Evolutionary conservation across 352 stramenopile species (phyloP).

Genomic region (Phytophthora sojae): DNA sequence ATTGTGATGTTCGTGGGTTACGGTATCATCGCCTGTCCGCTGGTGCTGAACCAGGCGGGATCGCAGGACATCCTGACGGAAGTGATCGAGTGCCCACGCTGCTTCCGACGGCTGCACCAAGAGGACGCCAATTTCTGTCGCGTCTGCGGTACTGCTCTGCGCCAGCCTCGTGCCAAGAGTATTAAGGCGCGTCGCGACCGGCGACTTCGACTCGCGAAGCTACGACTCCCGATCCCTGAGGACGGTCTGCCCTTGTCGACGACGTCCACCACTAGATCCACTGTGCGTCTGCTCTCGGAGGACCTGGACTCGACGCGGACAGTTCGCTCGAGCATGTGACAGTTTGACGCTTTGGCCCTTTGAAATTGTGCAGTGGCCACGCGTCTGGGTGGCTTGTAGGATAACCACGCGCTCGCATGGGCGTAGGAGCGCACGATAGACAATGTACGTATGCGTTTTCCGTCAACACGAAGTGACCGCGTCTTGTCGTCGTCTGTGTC

Average conservation of each 20-base stretch:
- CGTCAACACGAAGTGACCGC: not conserved
- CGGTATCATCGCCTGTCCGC: slow-evolving; percentile 84
- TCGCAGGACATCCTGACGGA: slow-evolving; percentile 63
- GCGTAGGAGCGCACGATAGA: slow-evolving; percentile 14
- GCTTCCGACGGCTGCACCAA: slow-evolving; percentile 80
- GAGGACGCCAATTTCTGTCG: slow-evolving; percentile 86
- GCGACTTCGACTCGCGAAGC: slow-evolving; percentile 62
- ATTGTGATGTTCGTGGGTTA: slow-evolving; percentile 90
- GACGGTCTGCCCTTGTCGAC: slow-evolving; percentile 54
- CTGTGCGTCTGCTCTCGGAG: slow-evolving; percentile 50
- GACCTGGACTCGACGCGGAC: slow-evolving; percentile 18
- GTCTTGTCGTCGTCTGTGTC: not conserved
- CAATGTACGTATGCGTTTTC: slow-evolving; percentile 23
- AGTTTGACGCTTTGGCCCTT: slow-evolving; percentile 8
- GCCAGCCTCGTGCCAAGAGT: slow-evolving; percentile 60
- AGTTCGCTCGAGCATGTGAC: slow-evolving; percentile 18
- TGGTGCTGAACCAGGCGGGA: slow-evolving; percentile 75
- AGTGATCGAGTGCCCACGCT: slow-evolving; percentile 75
- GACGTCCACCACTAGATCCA: slow-evolving; percentile 71
- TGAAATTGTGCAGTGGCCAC: not conserved
- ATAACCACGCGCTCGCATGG: slow-evolving; percentile 18
- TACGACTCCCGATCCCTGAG: slow-evolving; percentile 49
- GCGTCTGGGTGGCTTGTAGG: slow-evolving; percentile 21
- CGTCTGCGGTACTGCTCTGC: slow-evolving; percentile 70
- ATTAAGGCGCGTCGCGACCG: slow-evolving; percentile 69